These are phyloP conservation scores for Puccinia novopanici DNA, from an alignment of 1,284 basidiomycete genomes.

Conservation along the genomic window DNA sequence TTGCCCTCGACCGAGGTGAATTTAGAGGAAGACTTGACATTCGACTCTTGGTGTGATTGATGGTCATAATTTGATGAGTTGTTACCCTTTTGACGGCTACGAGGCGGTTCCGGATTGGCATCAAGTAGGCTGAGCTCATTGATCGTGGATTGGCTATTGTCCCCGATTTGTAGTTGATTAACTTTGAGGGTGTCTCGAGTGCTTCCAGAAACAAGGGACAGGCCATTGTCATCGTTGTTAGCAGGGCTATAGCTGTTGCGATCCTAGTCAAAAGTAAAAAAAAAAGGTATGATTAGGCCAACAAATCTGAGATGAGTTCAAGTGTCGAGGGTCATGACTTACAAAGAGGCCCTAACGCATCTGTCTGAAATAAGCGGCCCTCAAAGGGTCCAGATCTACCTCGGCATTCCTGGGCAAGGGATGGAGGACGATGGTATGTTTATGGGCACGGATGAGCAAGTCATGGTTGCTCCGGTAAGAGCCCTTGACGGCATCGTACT, in stretches of 20 bases:
- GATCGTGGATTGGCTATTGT: constrained; percentile 30
- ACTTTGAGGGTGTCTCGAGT: constrained; percentile 1
- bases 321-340: no score
- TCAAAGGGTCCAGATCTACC: no score
- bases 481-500: constrained; percentile 90
- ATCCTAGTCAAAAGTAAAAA: constrained; percentile 10
- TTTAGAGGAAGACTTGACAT: constrained; percentile 14
- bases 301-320: no score
- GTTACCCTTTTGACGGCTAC: constrained; percentile 14
- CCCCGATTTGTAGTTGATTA: not conserved
- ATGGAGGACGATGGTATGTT: constrained; percentile 98
- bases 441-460: constrained; percentile 83
- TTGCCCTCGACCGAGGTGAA: constrained; percentile 60
- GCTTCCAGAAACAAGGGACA: constrained; percentile 42
- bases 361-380: no score
- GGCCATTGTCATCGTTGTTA: constrained; percentile 39
- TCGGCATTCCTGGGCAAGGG: constrained; percentile 92
- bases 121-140: constrained; percentile 44
- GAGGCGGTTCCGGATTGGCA: constrained; percentile 21
- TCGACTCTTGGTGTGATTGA: not conserved
- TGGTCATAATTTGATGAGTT: constrained; percentile 14
- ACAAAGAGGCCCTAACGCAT: no score
- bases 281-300: no score
- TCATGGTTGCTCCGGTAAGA: constrained; percentile 92
- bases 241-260: constrained; percentile 49